Evolutionary conservation across 768 basidiomycete genomes (phyloP).

Genomic region (Termitomyces sp.): DNA sequence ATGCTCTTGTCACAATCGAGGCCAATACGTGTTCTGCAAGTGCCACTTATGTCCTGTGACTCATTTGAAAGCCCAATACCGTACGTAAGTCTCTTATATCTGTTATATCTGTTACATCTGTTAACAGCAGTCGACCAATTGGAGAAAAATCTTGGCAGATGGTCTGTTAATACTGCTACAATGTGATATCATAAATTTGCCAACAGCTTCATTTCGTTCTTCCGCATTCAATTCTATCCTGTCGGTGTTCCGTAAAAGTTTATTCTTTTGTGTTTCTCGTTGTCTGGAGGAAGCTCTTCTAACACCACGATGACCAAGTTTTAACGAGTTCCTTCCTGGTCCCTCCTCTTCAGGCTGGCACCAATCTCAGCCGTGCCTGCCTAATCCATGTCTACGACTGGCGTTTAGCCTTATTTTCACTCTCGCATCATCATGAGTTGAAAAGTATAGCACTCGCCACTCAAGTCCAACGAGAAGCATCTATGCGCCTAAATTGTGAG

Average conservation of each 20-base stretch:
- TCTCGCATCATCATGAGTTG: not conserved
- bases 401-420: not conserved
- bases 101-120: not conserved
- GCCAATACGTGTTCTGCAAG: not conserved
- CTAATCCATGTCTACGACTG: not conserved
- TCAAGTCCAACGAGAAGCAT: not conserved
- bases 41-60: not conserved
- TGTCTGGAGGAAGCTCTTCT: not conserved
- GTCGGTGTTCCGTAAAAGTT: not conserved
- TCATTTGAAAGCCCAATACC: not conserved
- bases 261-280: not conserved
- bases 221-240: not conserved
- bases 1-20: not conserved
- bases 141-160: not conserved
- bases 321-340: not conserved
- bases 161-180: too few species aligned
- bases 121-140: not conserved
- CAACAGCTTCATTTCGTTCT: not conserved
- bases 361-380: not conserved
- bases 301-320: not conserved
- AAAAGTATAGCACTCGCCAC: not conserved
- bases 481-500: not conserved
- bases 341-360: not conserved
- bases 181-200: not conserved
- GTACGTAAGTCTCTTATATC: not conserved